phyloP scores from a whole-genome alignment of 129 eudicot genomes.

The Calendula officinalis region DNA sequence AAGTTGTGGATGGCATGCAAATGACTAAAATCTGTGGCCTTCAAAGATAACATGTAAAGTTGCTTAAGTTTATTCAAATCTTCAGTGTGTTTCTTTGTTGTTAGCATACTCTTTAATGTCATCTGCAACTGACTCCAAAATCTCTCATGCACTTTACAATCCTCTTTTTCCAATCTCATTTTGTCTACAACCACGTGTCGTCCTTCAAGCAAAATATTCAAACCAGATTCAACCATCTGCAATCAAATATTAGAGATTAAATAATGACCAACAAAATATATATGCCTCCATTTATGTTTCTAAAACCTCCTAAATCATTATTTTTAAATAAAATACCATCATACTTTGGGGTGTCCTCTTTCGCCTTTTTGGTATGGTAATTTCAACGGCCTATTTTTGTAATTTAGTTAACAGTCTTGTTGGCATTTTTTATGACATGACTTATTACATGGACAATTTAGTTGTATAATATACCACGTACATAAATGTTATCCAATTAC shows the following conservation, averaged over 20 bases:
- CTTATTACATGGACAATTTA: no score
- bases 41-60: slow-evolving; percentile 80
- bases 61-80: slow-evolving; percentile 67
- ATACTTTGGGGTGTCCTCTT: no score
- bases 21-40: slow-evolving; percentile 64
- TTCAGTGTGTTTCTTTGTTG: slow-evolving; percentile 58
- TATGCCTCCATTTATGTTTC: not conserved
- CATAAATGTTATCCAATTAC: no score
- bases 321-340: no score
- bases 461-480: no score
- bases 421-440: no score
- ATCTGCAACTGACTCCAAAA: slow-evolving; percentile 83
- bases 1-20: slow-evolving; percentile 60
- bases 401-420: no score
- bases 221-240: slow-evolving; percentile 78
- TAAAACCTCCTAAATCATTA: no score
- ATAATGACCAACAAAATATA: not conserved
- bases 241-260: not conserved
- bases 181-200: slow-evolving; percentile 49
- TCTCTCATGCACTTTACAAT: slow-evolving; percentile 40
- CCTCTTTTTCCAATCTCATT: slow-evolving; percentile 25
- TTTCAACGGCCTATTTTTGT: no score
- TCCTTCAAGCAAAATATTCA: slow-evolving; percentile 74
- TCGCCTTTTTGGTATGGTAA: no score
- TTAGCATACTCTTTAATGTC: slow-evolving; percentile 72